phyloP scores from a whole-genome alignment of 371 early-diverging fungal species.

The Conidiobolus coronatus region DNA sequence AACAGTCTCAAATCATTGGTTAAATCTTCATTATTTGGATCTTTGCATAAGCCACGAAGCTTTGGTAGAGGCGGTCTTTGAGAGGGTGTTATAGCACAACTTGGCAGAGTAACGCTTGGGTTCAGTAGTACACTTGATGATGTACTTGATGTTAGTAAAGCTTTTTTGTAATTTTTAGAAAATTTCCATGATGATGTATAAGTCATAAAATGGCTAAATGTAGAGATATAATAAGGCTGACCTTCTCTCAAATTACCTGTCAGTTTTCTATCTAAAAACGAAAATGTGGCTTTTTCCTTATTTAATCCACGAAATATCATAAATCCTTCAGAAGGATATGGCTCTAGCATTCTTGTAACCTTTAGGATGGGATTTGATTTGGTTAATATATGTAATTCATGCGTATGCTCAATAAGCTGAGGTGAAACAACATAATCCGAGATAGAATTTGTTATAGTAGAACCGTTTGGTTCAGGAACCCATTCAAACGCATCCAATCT shows the following conservation, averaged over 20 bases:
- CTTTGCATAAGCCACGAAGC: not conserved
- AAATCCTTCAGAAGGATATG: not conserved
- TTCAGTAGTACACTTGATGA: not conserved
- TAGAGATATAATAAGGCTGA: not conserved
- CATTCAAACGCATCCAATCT: not conserved
- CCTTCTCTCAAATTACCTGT: not conserved
- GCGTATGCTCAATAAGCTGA: constrained; percentile 1
- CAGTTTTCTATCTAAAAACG: too few relatives aligned
- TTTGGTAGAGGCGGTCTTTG: too few relatives aligned
- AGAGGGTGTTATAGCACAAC: too few relatives aligned
- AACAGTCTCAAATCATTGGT: not conserved
- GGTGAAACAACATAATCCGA: not conserved
- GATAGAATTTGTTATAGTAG: too few relatives aligned
- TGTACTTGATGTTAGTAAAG: not conserved
- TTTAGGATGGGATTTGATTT: not conserved
- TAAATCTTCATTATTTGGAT: not conserved
- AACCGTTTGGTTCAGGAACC: not conserved
- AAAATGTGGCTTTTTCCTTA: not conserved
- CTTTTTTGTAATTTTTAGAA: not conserved
- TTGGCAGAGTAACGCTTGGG: not conserved
- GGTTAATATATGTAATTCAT: constrained; percentile 1
- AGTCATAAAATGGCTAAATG: not conserved
- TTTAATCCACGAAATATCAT: constrained; percentile 2
- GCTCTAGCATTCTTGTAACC: not conserved
- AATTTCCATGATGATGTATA: not conserved